Percentiles rank a stretch among this genome's conserved stretches.
These are phyloP conservation scores for Paraphaeosphaeria minitans DNA, from an alignment of 2,329 filamentous ascomycete genomes.

Conservation along the genomic window DNA sequence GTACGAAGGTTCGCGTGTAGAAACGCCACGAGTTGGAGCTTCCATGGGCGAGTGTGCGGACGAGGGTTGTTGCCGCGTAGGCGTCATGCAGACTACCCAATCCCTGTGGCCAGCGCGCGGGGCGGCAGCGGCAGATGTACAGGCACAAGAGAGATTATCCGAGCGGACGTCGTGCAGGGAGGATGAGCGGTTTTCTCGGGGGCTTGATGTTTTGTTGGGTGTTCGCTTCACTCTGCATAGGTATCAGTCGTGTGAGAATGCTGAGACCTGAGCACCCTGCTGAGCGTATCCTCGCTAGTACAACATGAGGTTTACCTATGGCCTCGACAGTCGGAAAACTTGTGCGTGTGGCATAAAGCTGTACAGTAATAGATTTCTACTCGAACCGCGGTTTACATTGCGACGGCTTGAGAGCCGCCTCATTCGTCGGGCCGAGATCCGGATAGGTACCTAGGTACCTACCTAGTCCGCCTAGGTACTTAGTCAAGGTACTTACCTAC, in stretches of 20 bases:
- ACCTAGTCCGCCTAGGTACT: too few species aligned
- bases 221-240: background rate
- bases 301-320: background rate
- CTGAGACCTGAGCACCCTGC: background rate
- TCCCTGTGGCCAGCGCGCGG: background rate
- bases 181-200: background rate
- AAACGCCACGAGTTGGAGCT: constrained; percentile 4
- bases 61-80: background rate
- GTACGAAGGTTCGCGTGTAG: constrained; percentile 19
- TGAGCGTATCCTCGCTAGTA: background rate
- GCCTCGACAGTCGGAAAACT: background rate
- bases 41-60: constrained; percentile 9
- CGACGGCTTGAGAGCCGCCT: constrained; percentile 2
- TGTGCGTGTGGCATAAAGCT: background rate
- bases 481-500: too few species aligned
- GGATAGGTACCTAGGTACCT: too few species aligned
- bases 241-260: background rate
- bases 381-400: constrained; percentile 6
- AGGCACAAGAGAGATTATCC: background rate
- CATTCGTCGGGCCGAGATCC: background rate
- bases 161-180: background rate
- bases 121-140: background rate
- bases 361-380: background rate
- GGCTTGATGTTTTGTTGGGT: background rate
- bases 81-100: constrained; percentile 5